phyloP scores from a whole-genome alignment of 116 monocot species.

The Phalaenopsis hybrid region DNA sequence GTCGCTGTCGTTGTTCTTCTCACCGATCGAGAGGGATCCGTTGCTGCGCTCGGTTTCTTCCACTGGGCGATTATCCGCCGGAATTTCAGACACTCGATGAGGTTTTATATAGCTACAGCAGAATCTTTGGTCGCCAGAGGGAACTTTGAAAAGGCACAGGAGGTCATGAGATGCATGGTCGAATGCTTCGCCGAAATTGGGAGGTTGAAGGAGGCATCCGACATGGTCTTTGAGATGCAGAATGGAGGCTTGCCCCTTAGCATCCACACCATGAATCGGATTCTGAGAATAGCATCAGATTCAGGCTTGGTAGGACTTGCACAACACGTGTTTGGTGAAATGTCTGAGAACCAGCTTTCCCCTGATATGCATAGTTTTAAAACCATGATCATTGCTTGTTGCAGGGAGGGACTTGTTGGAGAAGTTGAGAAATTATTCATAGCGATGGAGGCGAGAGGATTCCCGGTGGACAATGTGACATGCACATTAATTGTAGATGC shows the following conservation, averaged over 20 bases:
- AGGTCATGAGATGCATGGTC: slow-evolving; percentile 73
- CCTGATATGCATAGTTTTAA: slow-evolving; percentile 51
- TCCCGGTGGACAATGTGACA: slow-evolving; percentile 53
- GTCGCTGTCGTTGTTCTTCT: slow-evolving; percentile 43
- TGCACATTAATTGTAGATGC: slow-evolving; percentile 61
- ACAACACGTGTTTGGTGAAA: slow-evolving; percentile 62
- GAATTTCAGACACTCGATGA: slow-evolving; percentile 43
- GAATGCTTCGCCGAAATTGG: slow-evolving; percentile 57
- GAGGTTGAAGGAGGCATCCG: slow-evolving; percentile 59
- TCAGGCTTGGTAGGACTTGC: slow-evolving; percentile 31
- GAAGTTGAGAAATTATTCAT: slow-evolving; percentile 49
- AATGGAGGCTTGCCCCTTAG: slow-evolving; percentile 64
- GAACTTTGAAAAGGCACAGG: slow-evolving; percentile 63
- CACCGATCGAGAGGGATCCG: slow-evolving; percentile 53
- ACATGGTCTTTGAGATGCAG: slow-evolving; percentile 89
- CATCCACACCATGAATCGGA: slow-evolving; percentile 60
- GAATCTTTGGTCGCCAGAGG: slow-evolving; percentile 44
- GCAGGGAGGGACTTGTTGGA: slow-evolving; percentile 25
- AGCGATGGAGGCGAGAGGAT: slow-evolving; percentile 39
- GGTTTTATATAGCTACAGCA: slow-evolving; percentile 57
- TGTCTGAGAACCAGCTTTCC: slow-evolving; percentile 34
- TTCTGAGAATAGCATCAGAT: slow-evolving; percentile 47
- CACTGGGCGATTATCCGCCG: slow-evolving; percentile 40
- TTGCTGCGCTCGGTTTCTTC: slow-evolving; percentile 72
- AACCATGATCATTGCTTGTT: slow-evolving; percentile 51